Percentiles rank a stretch among this genome's conserved stretches.
phyloP scores from a whole-genome alignment of 352 stramenopile genomes.

The Pythium aristosporum region DNA sequence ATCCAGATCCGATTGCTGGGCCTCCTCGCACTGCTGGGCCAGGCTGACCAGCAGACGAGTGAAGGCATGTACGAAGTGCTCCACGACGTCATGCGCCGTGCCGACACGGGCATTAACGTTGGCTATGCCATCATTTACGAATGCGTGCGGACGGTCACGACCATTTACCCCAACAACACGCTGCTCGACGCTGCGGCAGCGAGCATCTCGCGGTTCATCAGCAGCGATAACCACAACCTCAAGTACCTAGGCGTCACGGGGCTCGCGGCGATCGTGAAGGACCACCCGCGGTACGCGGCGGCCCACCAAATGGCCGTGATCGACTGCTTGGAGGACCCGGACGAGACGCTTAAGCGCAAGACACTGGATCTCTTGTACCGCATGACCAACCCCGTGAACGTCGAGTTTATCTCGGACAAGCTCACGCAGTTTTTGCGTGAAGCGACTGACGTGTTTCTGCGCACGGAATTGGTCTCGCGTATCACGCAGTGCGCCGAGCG shows the following conservation, averaged over 20 bases:
- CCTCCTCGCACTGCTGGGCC: conserved; percentile 95
- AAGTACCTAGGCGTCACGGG: conserved; percentile 99
- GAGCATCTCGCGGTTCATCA: conserved; percentile 95
- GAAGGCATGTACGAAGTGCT: conserved; percentile 99
- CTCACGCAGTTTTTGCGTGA: conserved; percentile 95
- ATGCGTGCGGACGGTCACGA: conserved; percentile 97
- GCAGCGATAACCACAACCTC: conserved; percentile 96
- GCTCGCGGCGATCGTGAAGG: conserved; percentile 98
- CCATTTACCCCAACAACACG: conserved; percentile 98
- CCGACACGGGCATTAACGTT: conserved; percentile 99
- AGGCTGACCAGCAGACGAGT: conserved; percentile 91
- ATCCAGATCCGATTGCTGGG: conserved; percentile 98
- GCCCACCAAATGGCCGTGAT: conserved; percentile 99
- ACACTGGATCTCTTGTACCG: conserved; percentile 95
- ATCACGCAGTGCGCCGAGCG: conserved; percentile 98
- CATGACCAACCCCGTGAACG: conserved; percentile 99
- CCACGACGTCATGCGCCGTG: conserved; percentile 97
- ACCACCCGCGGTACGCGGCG: conserved; percentile 95
- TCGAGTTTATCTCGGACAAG: conserved; percentile 99
- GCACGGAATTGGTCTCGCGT: conserved; percentile 95
- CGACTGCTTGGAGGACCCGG: conserved; percentile 98
- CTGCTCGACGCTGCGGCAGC: conserved; percentile 94
- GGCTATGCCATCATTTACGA: conserved; percentile 99
- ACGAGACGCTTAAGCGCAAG: conserved; percentile 99
- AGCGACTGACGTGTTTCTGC: conserved; percentile 97